A percentile compares a stretch with the other conserved stretches of the same genome.
These are phyloP conservation scores for Candida jianshihensis DNA, from an alignment of 805 yeast species.

Conservation along the genomic window DNA sequence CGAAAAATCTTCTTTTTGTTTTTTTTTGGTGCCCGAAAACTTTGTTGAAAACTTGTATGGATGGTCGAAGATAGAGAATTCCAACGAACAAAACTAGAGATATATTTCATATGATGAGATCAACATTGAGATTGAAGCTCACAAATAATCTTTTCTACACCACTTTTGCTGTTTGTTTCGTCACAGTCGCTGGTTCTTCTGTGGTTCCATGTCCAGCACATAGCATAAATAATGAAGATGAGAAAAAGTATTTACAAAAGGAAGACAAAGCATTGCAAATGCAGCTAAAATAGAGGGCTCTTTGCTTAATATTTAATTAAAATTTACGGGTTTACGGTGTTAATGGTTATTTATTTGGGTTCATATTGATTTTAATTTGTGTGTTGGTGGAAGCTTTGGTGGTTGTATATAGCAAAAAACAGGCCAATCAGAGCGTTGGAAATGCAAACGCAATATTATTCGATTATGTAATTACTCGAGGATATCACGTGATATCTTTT, in stretches of 20 bases:
- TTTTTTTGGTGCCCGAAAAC: no score
- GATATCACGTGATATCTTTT: no score
- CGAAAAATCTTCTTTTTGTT: no score
- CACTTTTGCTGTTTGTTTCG: conserved; percentile 55
- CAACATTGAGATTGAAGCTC: conserved; percentile 45
- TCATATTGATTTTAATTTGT: no score
- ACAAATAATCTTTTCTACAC: conserved; percentile 49
- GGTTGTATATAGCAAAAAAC: not conserved
- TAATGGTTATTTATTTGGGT: conserved; percentile 1
- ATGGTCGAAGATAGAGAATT: not conserved
- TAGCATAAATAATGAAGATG: conserved; percentile 33
- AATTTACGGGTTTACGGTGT: not conserved
- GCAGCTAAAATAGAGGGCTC: no score
- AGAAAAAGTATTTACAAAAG: conserved; percentile 18
- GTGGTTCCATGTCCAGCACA: conserved; percentile 39
- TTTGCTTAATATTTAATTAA: not conserved
- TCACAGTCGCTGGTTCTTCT: conserved; percentile 36
- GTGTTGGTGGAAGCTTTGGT: not conserved
- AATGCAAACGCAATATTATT: not conserved
- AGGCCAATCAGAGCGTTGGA: conserved; percentile 2
- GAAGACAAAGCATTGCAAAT: not conserved
- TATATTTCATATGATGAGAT: conserved; percentile 31
- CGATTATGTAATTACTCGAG: no score
- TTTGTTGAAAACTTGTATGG: not conserved
- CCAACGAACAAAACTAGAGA: not conserved